Percentiles rank a stretch among this genome's conserved stretches.
Evolutionary conservation across 139 green algal species (phyloP).

Genomic region (Deuterostichococcus epilithicus): DNA sequence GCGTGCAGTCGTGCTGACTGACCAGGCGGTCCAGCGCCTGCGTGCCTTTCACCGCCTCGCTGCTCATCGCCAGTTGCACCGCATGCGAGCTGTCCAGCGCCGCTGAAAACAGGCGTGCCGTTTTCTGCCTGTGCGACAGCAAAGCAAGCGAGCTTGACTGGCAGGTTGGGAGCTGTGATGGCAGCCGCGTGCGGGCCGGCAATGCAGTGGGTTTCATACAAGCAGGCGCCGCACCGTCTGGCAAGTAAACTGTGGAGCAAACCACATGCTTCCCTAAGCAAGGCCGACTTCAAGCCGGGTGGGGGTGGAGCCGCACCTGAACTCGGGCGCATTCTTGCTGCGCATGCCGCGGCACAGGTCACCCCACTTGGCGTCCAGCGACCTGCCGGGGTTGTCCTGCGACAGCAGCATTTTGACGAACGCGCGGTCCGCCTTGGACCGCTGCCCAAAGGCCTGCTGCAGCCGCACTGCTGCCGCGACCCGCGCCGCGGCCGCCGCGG

Average conservation of each 20-base stretch:
- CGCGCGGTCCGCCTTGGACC: neutral
- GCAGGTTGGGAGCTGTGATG: too few relatives aligned
- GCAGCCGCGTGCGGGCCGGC: too few relatives aligned
- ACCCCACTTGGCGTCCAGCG: neutral
- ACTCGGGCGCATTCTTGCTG: neutral
- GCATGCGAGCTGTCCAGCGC: neutral
- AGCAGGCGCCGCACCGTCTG: too few relatives aligned
- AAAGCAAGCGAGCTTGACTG: too few relatives aligned
- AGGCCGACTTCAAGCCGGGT: too few relatives aligned
- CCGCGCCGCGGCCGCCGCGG: too few relatives aligned
- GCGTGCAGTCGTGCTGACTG: neutral
- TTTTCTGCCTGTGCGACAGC: too few relatives aligned
- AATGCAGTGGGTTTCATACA: too few relatives aligned
- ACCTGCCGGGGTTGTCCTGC: neutral
- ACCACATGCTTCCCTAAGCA: too few relatives aligned
- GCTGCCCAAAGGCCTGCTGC: neutral
- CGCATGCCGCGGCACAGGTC: neutral
- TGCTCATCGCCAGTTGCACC: neutral
- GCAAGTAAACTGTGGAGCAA: too few relatives aligned
- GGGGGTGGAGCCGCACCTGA: neutral
- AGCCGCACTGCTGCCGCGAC: neutral
- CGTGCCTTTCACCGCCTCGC: neutral
- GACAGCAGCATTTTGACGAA: neutral
- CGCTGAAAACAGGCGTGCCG: neutral
- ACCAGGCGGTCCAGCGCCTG: neutral